Base-by-base conservation (phyloP, 1,284 basidiomycete species). In the Taiwanofungus camphoratus region DNA sequence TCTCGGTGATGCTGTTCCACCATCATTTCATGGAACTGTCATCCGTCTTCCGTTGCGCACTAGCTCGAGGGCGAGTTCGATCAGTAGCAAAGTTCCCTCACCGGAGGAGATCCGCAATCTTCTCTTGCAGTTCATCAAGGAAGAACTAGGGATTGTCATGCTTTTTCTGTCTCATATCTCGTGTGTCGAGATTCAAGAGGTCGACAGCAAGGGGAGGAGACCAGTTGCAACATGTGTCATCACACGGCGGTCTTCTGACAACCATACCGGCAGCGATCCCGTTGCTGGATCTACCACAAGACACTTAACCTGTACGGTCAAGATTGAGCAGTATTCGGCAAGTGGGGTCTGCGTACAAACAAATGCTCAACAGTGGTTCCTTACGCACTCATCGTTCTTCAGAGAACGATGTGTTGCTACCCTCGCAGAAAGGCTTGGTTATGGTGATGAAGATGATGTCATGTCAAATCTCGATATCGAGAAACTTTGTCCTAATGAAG, bases 1-100 rank as follows among this genome's bases (percentile, higher is more conserved):
- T 35, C 37, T 59, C 18, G 16, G 27, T 12, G 23, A 18, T n/a
- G n/a, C 5, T 36, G 23, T 35, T 18, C 31, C 31, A 35, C 50
- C 3, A n/a, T n/a, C n/a, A n/a, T 67, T 70, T 42, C 29, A 55
- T 1, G 68, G 70, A 0, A 68, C 74, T 0, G 52, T 70, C 35
- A 65, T 76, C 23, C 67, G 74, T 1, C 65, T 76, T 11, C 73
- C 74, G 0, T 54, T 77, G 16, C 66, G 74, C 4, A 55, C 42
- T 39, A 12, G 41, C 12, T 47, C 44, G 13, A 19, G 24, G 4
- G 41, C 51, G 19, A 59, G 56, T 44, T 65, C 64, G 41, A 64
- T 74, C 49, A 68, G 64, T 33, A 47, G 52, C 4, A 63, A 67
- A 30, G 44, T 55, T 4, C 57, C 71, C 11, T 37, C 42, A 1